Percentiles rank a stretch among this genome's conserved stretches.
These are phyloP conservation scores for Trichoderma oligosporum DNA, from an alignment of 2,329 filamentous ascomycete species.

Conservation along the genomic window DNA sequence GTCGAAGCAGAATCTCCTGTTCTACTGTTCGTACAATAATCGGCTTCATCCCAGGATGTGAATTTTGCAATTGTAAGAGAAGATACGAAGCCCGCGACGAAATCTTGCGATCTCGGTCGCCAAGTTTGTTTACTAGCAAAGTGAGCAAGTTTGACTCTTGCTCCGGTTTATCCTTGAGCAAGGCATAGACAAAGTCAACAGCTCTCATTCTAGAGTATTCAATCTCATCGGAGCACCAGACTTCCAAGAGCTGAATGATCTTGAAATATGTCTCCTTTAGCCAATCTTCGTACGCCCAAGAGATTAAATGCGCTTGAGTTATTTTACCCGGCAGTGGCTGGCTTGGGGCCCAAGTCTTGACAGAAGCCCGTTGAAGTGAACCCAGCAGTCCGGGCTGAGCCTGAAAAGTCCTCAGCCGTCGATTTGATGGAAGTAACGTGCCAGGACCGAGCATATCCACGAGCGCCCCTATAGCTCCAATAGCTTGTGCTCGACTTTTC, in stretches of 20 bases:
- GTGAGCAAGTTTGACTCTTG: slow-evolving; percentile 92
- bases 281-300: slow-evolving; percentile 94
- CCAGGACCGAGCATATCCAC: slow-evolving; percentile 94
- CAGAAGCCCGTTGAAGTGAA: slow-evolving; percentile 60
- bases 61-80: slow-evolving; percentile 82
- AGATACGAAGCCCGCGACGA: slow-evolving; percentile 90
- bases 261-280: slow-evolving; percentile 92
- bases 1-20: slow-evolving; percentile 79
- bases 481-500: slow-evolving; percentile 85
- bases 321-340: slow-evolving; percentile 70
- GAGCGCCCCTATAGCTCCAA: slow-evolving; percentile 86
- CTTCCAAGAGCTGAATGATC: slow-evolving; percentile 83
- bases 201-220: slow-evolving; percentile 86
- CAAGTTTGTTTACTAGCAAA: slow-evolving; percentile 91
- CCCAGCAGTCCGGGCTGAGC: slow-evolving; percentile 73
- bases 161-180: slow-evolving; percentile 93
- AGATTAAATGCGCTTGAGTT: slow-evolving; percentile 72
- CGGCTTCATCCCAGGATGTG: slow-evolving; percentile 89
- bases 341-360: slow-evolving; percentile 60
- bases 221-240: slow-evolving; percentile 92
- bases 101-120: slow-evolving; percentile 93
- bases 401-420: slow-evolving; percentile 75
- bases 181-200: slow-evolving; percentile 84
- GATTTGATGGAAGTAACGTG: slow-evolving; percentile 74
- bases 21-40: slow-evolving; percentile 83